Conservation (phyloP, 176 grass and related monocot species). For the Hordeum marinum region DNA sequence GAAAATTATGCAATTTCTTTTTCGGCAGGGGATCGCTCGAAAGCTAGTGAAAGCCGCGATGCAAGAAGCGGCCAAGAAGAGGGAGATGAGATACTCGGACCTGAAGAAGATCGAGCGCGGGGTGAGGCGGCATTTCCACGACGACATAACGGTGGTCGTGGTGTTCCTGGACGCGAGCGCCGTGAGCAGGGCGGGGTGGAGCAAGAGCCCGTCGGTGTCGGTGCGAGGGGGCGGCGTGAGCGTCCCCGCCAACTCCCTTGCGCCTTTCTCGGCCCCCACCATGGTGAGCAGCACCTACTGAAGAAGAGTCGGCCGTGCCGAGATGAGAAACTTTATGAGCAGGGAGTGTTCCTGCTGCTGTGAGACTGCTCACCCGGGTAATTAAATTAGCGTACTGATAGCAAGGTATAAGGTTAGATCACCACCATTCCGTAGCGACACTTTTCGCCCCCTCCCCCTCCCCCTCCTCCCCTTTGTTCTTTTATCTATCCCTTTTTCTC, state of each 20-base stretch:
- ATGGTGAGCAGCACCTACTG: conserved; percentile 36
- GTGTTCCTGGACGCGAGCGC: conserved; percentile 64
- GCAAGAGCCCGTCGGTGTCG: conserved; percentile 38
- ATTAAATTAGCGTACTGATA: conserved; percentile 66
- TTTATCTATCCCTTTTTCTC: conserved; percentile 19
- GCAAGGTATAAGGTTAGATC: conserved; percentile 57
- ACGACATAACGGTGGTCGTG: conserved; percentile 70
- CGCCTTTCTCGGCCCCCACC: conserved; percentile 43
- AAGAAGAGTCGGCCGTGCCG: background rate
- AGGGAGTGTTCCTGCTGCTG: background rate
- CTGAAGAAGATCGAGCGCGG: conserved; percentile 85
- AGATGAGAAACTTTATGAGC: background rate
- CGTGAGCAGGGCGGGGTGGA: conserved; percentile 54
- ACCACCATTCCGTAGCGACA: conserved; percentile 32
- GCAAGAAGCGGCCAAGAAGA: conserved; percentile 80
- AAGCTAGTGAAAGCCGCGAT: conserved; percentile 62
- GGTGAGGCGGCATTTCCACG: conserved; percentile 76
- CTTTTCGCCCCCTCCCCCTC: background rate
- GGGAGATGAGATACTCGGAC: conserved; percentile 90
- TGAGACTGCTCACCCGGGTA: conserved; percentile 39
- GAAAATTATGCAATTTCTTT: conserved; percentile 4
- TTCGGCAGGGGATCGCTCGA: conserved; percentile 58
- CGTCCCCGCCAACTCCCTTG: conserved; percentile 53
- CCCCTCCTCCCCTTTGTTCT: background rate
- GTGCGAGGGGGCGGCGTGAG: conserved; percentile 55